Evolutionary conservation across 495 filamentous ascomycete species (phyloP).

Genomic region (Hypoxylon lenormandii): DNA sequence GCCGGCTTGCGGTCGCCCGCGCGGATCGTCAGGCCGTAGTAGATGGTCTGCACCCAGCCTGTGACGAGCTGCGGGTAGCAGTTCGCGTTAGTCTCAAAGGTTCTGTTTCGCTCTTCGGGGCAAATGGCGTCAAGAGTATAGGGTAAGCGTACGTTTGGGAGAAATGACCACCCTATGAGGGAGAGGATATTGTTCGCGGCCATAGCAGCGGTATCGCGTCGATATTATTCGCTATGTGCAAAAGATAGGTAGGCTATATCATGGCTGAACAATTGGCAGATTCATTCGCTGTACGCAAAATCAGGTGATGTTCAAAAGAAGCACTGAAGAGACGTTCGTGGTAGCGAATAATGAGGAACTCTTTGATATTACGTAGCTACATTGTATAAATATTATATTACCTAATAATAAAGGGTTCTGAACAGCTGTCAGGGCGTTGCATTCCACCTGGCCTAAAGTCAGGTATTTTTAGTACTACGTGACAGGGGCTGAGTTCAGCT

Average conservation of each 20-base stretch:
- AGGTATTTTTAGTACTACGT: slow-evolving; percentile 13
- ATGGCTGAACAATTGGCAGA: slow-evolving; percentile 31
- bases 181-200: slow-evolving; percentile 68
- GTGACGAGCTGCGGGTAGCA: slow-evolving; percentile 72
- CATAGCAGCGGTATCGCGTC: slow-evolving; percentile 27
- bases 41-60: slow-evolving; percentile 79
- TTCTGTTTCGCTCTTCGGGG: not conserved
- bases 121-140: too few species aligned
- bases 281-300: not conserved
- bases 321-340: not conserved
- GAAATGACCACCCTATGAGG: slow-evolving; percentile 81
- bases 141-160: slow-evolving; percentile 73
- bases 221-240: not conserved
- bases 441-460: slow-evolving; percentile 7
- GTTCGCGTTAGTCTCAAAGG: slow-evolving; percentile 20
- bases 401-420: slow-evolving; percentile 2
- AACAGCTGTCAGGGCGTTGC: slow-evolving; percentile 31
- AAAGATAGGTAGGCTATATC: slow-evolving; percentile 38
- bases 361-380: slow-evolving; percentile 2
- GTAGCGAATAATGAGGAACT: slow-evolving; percentile 10
- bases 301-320: not conserved
- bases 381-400: not conserved
- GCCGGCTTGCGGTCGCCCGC: slow-evolving; percentile 85
- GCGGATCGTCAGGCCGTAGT: slow-evolving; percentile 89
- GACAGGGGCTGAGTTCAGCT: not conserved